phyloP scores from a whole-genome alignment of 1,139 yeast species.

The Arxiozyma slooffiae region DNA sequence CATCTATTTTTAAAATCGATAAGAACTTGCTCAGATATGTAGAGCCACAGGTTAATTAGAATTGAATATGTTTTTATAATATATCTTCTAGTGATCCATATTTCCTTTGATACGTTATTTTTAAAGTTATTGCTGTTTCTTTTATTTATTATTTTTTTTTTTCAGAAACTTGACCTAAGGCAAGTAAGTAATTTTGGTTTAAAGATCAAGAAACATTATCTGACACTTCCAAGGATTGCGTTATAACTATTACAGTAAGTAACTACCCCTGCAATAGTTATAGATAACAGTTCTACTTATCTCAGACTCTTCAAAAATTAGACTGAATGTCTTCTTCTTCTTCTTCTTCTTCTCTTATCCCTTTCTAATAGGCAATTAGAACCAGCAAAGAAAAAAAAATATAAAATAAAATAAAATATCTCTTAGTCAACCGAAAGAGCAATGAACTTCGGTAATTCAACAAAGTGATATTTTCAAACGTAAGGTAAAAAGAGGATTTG shows the following conservation, averaged over 20 bases:
- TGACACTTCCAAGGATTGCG: background rate
- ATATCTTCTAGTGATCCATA: slow-evolving; percentile 27
- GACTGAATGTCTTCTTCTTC: background rate
- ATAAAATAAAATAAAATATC: too few relatives aligned
- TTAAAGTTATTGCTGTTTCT: slow-evolving; percentile 13
- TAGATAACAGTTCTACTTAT: background rate
- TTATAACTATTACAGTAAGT: background rate
- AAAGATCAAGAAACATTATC: slow-evolving; percentile 11
- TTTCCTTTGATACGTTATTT: slow-evolving; percentile 24
- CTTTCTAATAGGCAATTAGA: background rate
- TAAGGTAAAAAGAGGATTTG: background rate
- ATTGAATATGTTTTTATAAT: slow-evolving; percentile 17
- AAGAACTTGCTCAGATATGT: slow-evolving; percentile 29
- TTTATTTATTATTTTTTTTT: too few relatives aligned
- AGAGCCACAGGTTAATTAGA: slow-evolving; percentile 28
- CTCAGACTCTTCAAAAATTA: background rate
- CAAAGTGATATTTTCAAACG: background rate
- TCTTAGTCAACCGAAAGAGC: background rate
- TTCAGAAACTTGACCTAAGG: slow-evolving; percentile 15
- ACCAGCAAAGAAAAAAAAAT: background rate
- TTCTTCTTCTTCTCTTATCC: background rate
- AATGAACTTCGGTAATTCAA: too few relatives aligned
- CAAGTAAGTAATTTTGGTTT: slow-evolving; percentile 26
- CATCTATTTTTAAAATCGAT: slow-evolving; percentile 15
- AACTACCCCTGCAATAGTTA: background rate